A percentile compares a stretch with the other conserved stretches of the same genome.
Conservation (phyloP, 495 filamentous ascomycete genomes). For the Penicillium pulvis region DNA sequence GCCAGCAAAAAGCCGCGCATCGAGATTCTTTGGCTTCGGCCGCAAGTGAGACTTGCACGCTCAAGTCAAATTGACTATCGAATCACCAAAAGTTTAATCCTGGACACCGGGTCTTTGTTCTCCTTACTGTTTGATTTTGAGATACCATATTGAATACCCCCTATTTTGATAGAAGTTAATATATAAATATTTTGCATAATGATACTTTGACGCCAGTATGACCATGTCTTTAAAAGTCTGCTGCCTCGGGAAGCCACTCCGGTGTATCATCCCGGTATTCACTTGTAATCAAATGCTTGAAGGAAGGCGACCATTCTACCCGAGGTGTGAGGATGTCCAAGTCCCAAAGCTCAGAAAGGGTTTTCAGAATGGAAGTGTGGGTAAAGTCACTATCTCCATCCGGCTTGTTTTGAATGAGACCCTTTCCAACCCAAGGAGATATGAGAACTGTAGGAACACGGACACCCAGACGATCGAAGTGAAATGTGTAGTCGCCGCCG, state of each 20-base stretch:
- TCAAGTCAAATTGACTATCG: not conserved
- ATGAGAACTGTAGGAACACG: constrained; percentile 53
- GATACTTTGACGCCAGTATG: not conserved
- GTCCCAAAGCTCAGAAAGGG: constrained; percentile 45
- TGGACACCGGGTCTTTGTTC: not conserved
- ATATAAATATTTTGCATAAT: constrained; percentile 9
- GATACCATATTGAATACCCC: constrained; percentile 8
- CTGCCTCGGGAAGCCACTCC: constrained; percentile 26
- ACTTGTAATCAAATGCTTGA: constrained; percentile 36
- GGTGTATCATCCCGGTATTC: constrained; percentile 34
- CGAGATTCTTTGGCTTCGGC: constrained; percentile 14
- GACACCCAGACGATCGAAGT: constrained; percentile 53
- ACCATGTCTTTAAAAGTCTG: constrained; percentile 19
- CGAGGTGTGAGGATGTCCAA: constrained; percentile 43
- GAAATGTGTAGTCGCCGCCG: constrained; percentile 46
- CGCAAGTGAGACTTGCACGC: not conserved
- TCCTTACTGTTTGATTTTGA: not conserved
- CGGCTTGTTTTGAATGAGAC: constrained; percentile 42
- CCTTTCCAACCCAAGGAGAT: constrained; percentile 52
- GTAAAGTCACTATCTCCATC: constrained; percentile 41
- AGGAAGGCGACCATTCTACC: constrained; percentile 48
- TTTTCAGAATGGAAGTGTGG: constrained; percentile 48
- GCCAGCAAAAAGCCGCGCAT: constrained; percentile 6
- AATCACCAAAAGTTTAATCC: not conserved
- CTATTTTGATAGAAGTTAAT: constrained; percentile 3